Evolutionary conservation across 2,329 filamentous ascomycete genomes (phyloP), one percentile per base, ranked within the genome.

Genomic region (Thielaviopsis musarum): DNA sequence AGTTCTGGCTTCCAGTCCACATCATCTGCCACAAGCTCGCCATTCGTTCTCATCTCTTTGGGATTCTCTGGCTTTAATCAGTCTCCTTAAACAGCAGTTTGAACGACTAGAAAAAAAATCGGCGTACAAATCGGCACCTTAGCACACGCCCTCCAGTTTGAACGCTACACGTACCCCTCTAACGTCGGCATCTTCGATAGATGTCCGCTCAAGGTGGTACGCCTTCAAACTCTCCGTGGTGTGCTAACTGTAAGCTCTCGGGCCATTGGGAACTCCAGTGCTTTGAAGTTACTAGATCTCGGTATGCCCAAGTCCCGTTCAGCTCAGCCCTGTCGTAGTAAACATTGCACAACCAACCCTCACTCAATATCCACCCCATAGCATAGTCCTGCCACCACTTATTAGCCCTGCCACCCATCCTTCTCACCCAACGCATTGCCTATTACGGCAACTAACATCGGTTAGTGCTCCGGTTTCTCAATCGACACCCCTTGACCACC

Each of bases 391-490:
- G 26, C 26, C 15, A 26, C 38, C 28, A 41, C 41, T 57, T 45
- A 45, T 45, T 45, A 45, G 38, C 38, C 57, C 24, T 24, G 34
- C 45, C 57, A 58, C 24, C 51, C 51, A 53, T 58, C 56, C 49
- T 54, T 54, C 15, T 24, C 28, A 48, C 56, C 28, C n/a, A 48
- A 26, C 56, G 17, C 28, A 58, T 48, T 58, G 51, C 57, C 57
- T 53, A 53, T 58, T 58, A 58, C 51, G 57, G 57, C 49, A 58
- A 58, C 51, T 58, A 58, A 58, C 57, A 58, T 58, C 30, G 52
- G 57, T 51, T 58, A 58, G 52, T 34, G 28, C 21, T 41, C 57
- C 57, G 57, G 57, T 30, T 41, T 53, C 49, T 58, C 21, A 53
- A 21, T 34, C 34, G 28, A 52, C 26, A 53, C 17, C 48, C 49